A percentile compares a stretch with the other conserved stretches of the same genome.
Evolutionary conservation across 2,329 filamentous ascomycete genomes (phyloP).

Genomic region (Neofusicoccum sp.): DNA sequence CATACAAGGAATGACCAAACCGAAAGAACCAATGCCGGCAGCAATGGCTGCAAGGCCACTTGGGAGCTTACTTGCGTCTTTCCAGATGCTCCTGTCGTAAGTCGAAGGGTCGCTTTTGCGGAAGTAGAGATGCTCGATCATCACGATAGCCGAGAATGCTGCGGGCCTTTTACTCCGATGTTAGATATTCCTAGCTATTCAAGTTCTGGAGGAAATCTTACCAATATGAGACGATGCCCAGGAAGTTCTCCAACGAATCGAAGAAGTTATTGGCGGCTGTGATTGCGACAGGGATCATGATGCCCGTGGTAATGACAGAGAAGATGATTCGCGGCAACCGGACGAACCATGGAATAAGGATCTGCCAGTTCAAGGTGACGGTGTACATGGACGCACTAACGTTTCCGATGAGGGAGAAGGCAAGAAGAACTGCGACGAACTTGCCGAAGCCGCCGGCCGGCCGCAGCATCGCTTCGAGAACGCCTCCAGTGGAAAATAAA

Average conservation of each 20-base stretch:
- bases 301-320: constrained; percentile 54
- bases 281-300: constrained; percentile 60
- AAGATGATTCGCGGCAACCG: neutral
- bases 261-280: constrained; percentile 58
- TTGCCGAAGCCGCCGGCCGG: constrained; percentile 61
- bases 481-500: constrained; percentile 56
- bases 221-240: constrained; percentile 38
- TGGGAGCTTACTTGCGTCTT: constrained; percentile 40
- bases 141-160: constrained; percentile 32
- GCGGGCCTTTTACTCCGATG: constrained; percentile 20
- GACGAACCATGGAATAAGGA: constrained; percentile 42
- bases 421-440: constrained; percentile 60
- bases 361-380: constrained; percentile 64
- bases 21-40: constrained; percentile 40
- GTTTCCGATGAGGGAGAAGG: constrained; percentile 56
- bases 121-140: constrained; percentile 41
- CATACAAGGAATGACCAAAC: constrained; percentile 59
- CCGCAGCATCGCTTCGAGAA: constrained; percentile 59
- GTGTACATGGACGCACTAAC: constrained; percentile 60
- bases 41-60: constrained; percentile 42
- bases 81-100: constrained; percentile 41
- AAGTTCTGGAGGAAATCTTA: neutral
- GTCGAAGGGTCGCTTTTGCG: constrained; percentile 34
- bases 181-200: no score
- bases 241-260: constrained; percentile 47